phyloP scores from a whole-genome alignment of 2,329 filamentous ascomycete genomes.

The Lanzia echinophila region DNA sequence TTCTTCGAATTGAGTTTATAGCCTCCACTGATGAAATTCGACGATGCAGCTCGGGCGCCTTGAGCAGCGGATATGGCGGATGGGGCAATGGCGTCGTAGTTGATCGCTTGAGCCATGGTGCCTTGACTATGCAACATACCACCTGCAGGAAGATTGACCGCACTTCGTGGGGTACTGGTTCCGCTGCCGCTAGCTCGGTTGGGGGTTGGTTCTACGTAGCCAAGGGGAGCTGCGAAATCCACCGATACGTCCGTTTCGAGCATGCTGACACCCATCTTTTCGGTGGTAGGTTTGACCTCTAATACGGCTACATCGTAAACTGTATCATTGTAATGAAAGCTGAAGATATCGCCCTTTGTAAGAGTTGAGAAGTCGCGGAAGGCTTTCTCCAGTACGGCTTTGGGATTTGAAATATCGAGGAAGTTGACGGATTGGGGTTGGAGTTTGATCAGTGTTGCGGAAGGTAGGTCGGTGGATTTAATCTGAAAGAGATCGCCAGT shows the following conservation, averaged over 20 bases:
- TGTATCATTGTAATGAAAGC: constrained; percentile 93
- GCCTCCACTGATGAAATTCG: constrained; percentile 73
- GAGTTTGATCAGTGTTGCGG: constrained; percentile 89
- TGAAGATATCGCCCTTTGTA: constrained; percentile 90
- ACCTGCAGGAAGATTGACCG: constrained; percentile 56
- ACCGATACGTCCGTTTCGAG: constrained; percentile 95
- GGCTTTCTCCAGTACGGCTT: constrained; percentile 92
- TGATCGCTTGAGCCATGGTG: constrained; percentile 96
- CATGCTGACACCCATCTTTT: constrained; percentile 84
- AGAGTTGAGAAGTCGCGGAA: constrained; percentile 94
- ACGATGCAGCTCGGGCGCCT: constrained; percentile 57
- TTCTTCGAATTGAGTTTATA: constrained; percentile 82
- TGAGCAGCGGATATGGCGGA: constrained; percentile 58
- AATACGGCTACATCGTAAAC: constrained; percentile 89
- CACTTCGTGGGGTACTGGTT: constrained; percentile 77
- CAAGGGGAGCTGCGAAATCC: constrained; percentile 89
- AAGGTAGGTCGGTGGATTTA: constrained; percentile 86
- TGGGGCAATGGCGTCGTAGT: constrained; percentile 86
- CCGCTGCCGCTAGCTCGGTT: constrained; percentile 48
- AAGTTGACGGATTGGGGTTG: constrained; percentile 91
- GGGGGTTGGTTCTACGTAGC: constrained; percentile 82
- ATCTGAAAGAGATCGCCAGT: constrained; percentile 92
- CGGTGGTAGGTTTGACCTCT: constrained; percentile 80
- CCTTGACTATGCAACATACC: constrained; percentile 77
- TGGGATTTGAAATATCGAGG: constrained; percentile 94